Evolutionary conservation across 257 asterid species (phyloP), one percentile per base, ranked within the genome.

Genomic region (Capsicum baccatum): DNA sequence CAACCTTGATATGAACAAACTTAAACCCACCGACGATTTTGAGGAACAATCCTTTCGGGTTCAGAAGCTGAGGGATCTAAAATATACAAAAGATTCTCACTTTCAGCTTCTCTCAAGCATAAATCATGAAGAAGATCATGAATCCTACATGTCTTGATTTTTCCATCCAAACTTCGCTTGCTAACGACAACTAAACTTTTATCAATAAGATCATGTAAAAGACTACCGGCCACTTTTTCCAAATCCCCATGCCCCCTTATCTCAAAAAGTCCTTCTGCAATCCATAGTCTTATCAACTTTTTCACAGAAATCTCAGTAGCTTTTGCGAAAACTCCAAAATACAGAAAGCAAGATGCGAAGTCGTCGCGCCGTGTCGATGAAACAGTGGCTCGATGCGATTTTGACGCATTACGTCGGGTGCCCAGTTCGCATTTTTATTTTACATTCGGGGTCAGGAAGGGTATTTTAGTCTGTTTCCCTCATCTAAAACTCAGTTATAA

Each of bases 301-400:
- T 62, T 62, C 68, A 62, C 37, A 19, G 37, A 62, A 62, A 62
- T 62, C 68, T 62, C 68, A 62, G 37, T 62, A 62, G 68, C 68
- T 62, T 62, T 62, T 62, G 68, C 37, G 14, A 62, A 62, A 62
- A 62, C 39, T 7, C 68, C 68, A 62, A 62, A 62, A 62, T 62
- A 62, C 14, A 62, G 6, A 62, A 62, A 62, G 35, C 35, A 60
- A 60, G 14, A 21, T 21, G 33, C 33, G 33, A 26, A 26, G 33
- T 26, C 33, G 33, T 26, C 33, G 33, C 33, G 33, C 33, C 1
- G 33, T 26, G 33, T 26, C 33, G 33, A 26, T 26, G 33, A 26
- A 26, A 26, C 33, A 26, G 33, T 26, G 33, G 33, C 33, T 26
- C 33, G 33, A 26, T 1, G 33, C 33, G 33, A 26, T 26, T 26